Conservation (phyloP, 192 early-diverging fungal species). For the Gryganskiella cystojenkinii region DNA sequence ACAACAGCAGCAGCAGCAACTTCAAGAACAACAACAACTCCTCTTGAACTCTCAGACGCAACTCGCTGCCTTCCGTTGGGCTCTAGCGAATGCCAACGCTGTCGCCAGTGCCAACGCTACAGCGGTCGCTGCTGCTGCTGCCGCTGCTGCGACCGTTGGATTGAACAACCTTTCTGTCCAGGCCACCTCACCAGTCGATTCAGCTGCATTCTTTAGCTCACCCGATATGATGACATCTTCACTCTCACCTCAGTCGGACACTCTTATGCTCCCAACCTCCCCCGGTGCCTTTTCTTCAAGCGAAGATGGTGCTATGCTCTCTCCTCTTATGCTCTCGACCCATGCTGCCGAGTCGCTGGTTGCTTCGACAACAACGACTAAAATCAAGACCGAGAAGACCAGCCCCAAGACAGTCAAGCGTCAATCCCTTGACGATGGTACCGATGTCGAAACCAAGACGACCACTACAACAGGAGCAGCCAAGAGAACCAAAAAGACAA, state of each 20-base stretch:
- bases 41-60: slow-evolving; percentile 39
- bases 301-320: slow-evolving; percentile 37
- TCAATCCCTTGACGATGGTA: slow-evolving; percentile 40
- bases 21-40: slow-evolving; percentile 45
- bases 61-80: slow-evolving; percentile 42
- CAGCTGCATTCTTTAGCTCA: slow-evolving; percentile 44
- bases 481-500: slow-evolving; percentile 39
- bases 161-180: background rate
- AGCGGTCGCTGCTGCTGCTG: background rate
- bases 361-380: slow-evolving; percentile 6
- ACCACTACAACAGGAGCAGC: slow-evolving; percentile 17
- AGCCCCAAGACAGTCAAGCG: slow-evolving; percentile 35
- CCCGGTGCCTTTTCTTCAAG: slow-evolving; percentile 31
- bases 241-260: slow-evolving; percentile 38
- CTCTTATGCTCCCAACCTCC: slow-evolving; percentile 41
- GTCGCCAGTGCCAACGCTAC: slow-evolving; percentile 16
- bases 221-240: slow-evolving; percentile 44
- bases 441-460: slow-evolving; percentile 20
- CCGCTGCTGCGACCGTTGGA: background rate
- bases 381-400: slow-evolving; percentile 41
- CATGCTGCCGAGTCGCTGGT: background rate
- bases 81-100: slow-evolving; percentile 19
- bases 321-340: slow-evolving; percentile 23
- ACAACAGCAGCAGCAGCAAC: slow-evolving; percentile 33
- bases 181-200: slow-evolving; percentile 40